phyloP scores from a whole-genome alignment of 1,284 basidiomycete genomes.

The Austroboletus novae-zelandiae region DNA sequence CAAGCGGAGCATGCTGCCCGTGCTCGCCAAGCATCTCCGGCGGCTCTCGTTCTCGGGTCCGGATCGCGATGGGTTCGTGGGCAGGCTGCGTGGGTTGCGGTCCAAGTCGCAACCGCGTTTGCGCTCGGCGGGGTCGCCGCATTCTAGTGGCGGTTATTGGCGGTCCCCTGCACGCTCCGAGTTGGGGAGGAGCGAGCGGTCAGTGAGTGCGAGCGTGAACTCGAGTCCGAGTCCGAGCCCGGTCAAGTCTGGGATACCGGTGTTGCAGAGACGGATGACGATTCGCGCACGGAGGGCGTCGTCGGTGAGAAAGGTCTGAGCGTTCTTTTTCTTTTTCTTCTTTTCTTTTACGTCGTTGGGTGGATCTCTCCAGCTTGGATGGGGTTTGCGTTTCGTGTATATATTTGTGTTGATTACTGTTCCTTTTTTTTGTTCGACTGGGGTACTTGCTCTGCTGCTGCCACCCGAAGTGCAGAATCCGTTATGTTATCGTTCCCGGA shows the following conservation, averaged over 20 bases:
- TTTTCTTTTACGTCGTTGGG: too few relatives aligned
- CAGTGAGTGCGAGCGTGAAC: not conserved
- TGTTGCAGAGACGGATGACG: conserved; percentile 30
- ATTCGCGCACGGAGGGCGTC: conserved; percentile 23
- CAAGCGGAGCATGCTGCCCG: conserved; percentile 30
- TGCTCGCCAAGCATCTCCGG: conserved; percentile 24
- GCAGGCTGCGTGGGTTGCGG: conserved; percentile 8
- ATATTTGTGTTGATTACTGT: too few relatives aligned
- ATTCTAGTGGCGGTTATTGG: conserved; percentile 3
- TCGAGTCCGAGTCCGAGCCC: conserved; percentile 21
- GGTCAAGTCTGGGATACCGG: conserved; percentile 29
- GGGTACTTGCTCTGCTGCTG: too few relatives aligned
- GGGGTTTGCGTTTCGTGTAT: too few relatives aligned
- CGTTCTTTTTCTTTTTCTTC: too few relatives aligned
- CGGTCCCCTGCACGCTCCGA: conserved; percentile 21
- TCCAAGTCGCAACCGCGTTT: not conserved
- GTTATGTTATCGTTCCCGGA: too few relatives aligned
- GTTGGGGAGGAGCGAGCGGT: conserved; percentile 15
- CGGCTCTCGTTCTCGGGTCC: conserved; percentile 23
- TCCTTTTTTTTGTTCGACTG: too few relatives aligned
- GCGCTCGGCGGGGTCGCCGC: not conserved
- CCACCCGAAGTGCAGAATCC: too few relatives aligned
- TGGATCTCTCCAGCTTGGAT: too few relatives aligned
- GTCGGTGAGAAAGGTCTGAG: conserved; percentile 14
- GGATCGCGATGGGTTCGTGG: conserved; percentile 11